Conservation (phyloP, 2,329 filamentous ascomycete species). For the Aschersonia sp. region DNA sequence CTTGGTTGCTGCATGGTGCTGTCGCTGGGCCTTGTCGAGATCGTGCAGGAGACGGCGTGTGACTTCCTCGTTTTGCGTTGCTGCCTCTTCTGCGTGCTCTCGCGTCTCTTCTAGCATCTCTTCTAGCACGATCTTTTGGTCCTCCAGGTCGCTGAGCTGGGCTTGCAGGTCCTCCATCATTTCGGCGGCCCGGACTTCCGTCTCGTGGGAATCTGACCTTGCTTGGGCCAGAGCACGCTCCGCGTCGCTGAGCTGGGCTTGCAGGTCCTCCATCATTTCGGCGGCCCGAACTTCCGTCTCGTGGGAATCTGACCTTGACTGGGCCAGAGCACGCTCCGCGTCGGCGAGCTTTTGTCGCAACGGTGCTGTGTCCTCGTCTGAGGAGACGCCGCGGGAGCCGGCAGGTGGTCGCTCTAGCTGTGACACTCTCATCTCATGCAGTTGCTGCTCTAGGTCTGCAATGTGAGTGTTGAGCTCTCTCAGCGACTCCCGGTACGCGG, state of each 20-base stretch:
- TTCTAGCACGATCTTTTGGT: conserved; percentile 43
- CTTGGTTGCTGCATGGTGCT: conserved; percentile 25
- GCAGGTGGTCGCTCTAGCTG: conserved; percentile 29
- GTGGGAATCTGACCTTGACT: conserved; percentile 32
- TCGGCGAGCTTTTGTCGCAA: conserved; percentile 46
- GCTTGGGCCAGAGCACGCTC: conserved; percentile 39
- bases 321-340: conserved; percentile 39
- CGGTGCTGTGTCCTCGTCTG: conserved; percentile 35
- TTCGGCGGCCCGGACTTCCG: conserved; percentile 29
- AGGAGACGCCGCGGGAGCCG: conserved; percentile 37
- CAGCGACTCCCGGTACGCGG: conserved; percentile 44
- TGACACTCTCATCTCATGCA: conserved; percentile 49
- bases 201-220: conserved; percentile 32
- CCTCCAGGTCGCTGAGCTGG: conserved; percentile 42
- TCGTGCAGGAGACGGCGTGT: conserved; percentile 31
- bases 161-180: conserved; percentile 32
- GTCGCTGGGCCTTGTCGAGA: conserved; percentile 34
- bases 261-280: conserved; percentile 29
- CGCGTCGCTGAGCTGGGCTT: conserved; percentile 38
- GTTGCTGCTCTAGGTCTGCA: conserved; percentile 50
- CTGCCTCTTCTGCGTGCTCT: conserved; percentile 32
- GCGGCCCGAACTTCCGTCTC: conserved; percentile 34
- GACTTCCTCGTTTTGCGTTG: conserved; percentile 26
- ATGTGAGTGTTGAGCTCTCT: conserved; percentile 50
- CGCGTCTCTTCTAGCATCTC: conserved; percentile 42